Percentiles rank a stretch among this genome's conserved stretches.
phyloP scores from a whole-genome alignment of 2,329 filamentous ascomycete species.

The Colletotrichum liriopes region DNA sequence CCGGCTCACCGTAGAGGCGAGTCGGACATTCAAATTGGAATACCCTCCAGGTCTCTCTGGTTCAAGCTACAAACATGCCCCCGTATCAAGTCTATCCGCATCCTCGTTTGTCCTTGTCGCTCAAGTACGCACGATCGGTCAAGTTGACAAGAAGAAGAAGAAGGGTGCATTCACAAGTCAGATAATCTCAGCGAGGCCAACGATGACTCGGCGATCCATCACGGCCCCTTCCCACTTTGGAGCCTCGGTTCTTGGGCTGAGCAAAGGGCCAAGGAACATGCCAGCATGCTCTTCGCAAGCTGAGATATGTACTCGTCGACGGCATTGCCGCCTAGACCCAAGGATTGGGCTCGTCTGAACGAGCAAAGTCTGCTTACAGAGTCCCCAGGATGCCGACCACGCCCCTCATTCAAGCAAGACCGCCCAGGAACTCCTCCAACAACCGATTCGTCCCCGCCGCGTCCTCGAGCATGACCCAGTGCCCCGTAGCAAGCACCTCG shows the following conservation, averaged over 20 bases:
- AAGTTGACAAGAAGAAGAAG: neutral
- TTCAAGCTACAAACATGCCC: neutral
- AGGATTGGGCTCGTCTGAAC: no score
- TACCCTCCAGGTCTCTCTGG: slow-evolving; percentile 13
- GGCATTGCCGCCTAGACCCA: no score
- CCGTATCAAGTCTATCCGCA: neutral
- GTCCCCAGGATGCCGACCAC: neutral
- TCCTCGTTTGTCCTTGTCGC: neutral
- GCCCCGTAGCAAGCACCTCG: slow-evolving; percentile 34
- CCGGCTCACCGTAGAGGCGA: neutral
- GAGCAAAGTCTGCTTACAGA: neutral
- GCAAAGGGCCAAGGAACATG: neutral
- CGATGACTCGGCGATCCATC: neutral
- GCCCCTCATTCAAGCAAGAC: neutral
- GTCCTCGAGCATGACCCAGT: slow-evolving; percentile 39
- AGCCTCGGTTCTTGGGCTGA: neutral
- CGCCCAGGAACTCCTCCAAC: slow-evolving; percentile 14
- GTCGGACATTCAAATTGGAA: slow-evolving; percentile 5
- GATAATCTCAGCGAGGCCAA: neutral
- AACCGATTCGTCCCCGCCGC: neutral
- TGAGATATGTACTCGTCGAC: neutral
- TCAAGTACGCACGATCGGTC: neutral
- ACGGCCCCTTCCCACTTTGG: neutral
- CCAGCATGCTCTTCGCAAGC: neutral
- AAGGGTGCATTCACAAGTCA: neutral